Percentiles rank a stretch among this genome's conserved stretches.
These are phyloP conservation scores for Quaeritorhiza haematococci DNA, from an alignment of 371 early-diverging fungal genomes.

Conservation along the genomic window DNA sequence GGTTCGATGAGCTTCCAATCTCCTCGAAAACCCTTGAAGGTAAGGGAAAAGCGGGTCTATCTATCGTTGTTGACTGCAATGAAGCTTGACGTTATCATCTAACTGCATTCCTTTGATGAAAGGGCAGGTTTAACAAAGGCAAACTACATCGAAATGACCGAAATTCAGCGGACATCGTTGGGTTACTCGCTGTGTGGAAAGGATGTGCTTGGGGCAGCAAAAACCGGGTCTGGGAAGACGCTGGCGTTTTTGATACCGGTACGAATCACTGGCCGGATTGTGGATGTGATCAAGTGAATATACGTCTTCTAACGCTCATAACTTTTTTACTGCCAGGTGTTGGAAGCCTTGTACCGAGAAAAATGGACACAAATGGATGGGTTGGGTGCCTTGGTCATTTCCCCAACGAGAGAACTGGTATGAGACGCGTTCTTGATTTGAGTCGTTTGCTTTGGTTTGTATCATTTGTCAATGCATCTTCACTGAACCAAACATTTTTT, in stretches of 20 bases:
- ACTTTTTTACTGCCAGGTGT: conserved; percentile 23
- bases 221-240: conserved; percentile 99
- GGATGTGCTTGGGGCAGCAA: conserved; percentile 96
- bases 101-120: too few species aligned
- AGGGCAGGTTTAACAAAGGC: conserved; percentile 50
- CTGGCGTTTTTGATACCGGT: conserved; percentile 96
- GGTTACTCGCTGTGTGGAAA: conserved; percentile 80
- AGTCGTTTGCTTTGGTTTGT: not conserved
- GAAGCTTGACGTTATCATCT: too few species aligned
- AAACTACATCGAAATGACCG: conserved; percentile 90
- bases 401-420: conserved; percentile 95
- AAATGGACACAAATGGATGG: conserved; percentile 80
- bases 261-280: conserved; percentile 25
- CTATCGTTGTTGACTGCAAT: too few species aligned
- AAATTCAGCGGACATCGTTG: conserved; percentile 90
- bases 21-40: too few species aligned
- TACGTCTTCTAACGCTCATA: not conserved
- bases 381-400: conserved; percentile 89
- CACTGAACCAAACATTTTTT: not conserved
- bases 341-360: conserved; percentile 69
- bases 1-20: too few species aligned
- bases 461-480: conserved; percentile 4
- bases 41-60: too few species aligned
- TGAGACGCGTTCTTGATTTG: not conserved
- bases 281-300: too few species aligned